Evolutionary conservation across 2,329 filamentous ascomycete species (phyloP).

Genomic region (Geosmithia morbida): DNA sequence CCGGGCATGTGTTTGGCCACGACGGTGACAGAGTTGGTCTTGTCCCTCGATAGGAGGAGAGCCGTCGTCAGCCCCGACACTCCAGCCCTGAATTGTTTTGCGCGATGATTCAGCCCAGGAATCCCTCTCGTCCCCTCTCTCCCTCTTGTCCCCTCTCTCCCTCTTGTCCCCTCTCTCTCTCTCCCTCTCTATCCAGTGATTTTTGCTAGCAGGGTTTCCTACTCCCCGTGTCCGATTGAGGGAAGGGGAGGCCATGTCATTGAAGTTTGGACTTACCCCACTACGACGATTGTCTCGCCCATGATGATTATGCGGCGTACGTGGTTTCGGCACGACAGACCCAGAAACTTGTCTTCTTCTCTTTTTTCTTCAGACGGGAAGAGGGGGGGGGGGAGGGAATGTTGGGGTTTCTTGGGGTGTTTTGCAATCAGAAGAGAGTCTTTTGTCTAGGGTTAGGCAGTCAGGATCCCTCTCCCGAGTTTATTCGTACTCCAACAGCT

Average conservation of each 20-base stretch:
- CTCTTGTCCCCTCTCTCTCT: not conserved
- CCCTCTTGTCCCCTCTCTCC: too few species aligned
- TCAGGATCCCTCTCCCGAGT: too few species aligned
- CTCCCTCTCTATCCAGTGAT: not conserved
- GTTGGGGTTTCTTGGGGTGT: too few species aligned
- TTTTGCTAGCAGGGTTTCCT: too few species aligned
- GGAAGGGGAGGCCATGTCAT: not conserved
- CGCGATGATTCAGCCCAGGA: not conserved
- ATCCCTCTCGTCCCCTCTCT: not conserved
- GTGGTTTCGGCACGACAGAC: not conserved
- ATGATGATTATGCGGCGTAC: not conserved
- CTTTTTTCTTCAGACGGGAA: too few species aligned
- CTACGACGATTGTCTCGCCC: not conserved
- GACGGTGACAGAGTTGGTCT: slow-evolving; percentile 19
- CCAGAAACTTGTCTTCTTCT: too few species aligned
- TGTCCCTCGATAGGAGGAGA: slow-evolving; percentile 17
- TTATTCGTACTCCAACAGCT: too few species aligned
- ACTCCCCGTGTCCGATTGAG: too few species aligned
- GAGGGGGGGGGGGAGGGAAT: too few species aligned
- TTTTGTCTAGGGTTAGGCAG: too few species aligned
- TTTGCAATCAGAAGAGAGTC: too few species aligned
- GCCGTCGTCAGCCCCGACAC: slow-evolving; percentile 25
- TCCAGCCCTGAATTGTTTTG: slow-evolving; percentile 11
- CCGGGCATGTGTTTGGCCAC: slow-evolving; percentile 69
- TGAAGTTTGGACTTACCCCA: not conserved